These are phyloP conservation scores for Tuber brumale DNA, from an alignment of 495 filamentous ascomycete species.

Conservation along the genomic window DNA sequence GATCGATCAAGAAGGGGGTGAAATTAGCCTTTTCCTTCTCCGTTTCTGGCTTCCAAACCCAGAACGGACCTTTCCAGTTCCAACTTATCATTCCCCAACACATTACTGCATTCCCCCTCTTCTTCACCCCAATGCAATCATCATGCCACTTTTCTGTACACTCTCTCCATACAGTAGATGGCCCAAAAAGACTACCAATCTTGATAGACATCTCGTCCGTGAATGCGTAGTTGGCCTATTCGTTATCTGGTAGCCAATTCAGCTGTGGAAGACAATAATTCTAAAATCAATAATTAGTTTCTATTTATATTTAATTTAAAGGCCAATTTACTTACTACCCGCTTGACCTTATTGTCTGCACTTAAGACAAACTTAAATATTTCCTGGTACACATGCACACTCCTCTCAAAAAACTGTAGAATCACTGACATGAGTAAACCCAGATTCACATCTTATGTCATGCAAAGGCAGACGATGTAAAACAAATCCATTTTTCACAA, in stretches of 20 bases:
- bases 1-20: too few relatives aligned
- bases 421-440: neutral
- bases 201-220: constrained; percentile 8
- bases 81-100: too few relatives aligned
- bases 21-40: too few relatives aligned
- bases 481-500: too few relatives aligned
- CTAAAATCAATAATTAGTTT: too few relatives aligned
- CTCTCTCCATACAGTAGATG: neutral
- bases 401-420: neutral
- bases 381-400: neutral
- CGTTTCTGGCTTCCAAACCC: too few relatives aligned
- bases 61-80: too few relatives aligned
- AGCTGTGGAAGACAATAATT: too few relatives aligned
- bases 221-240: neutral
- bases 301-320: too few relatives aligned
- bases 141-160: constrained; percentile 8
- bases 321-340: neutral
- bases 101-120: neutral
- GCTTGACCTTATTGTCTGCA: neutral
- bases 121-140: neutral
- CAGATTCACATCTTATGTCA: neutral
- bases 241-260: too few relatives aligned
- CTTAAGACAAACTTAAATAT: neutral
- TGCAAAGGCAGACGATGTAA: neutral
- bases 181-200: neutral